Conservation (phyloP, 75 land plant genomes). For the Pseudotsuga menziesii region DNA sequence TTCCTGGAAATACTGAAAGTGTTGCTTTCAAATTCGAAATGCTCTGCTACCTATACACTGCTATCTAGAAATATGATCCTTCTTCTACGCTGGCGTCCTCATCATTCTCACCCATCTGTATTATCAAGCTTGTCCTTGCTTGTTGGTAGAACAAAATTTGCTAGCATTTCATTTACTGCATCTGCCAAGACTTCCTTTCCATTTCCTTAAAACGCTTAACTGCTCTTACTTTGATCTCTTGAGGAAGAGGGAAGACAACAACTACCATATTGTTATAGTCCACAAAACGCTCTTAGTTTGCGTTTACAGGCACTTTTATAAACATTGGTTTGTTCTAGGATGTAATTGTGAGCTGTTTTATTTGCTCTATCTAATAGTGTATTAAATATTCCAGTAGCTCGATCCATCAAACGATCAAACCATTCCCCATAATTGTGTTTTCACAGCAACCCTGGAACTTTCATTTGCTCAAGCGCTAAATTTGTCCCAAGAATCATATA, state of each 20-base stretch:
- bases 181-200: conserved; percentile 46
- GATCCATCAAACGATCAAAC: conserved; percentile 56
- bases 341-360: conserved; percentile 33
- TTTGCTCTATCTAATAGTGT: conserved; percentile 37
- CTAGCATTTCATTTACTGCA: conserved; percentile 29
- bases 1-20: too few relatives aligned
- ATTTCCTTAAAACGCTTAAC: conserved; percentile 36
- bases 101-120: too few relatives aligned
- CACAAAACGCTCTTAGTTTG: conserved; percentile 34
- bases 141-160: too few relatives aligned
- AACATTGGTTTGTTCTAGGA: conserved; percentile 60
- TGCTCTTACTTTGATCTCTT: conserved; percentile 31
- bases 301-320: conserved; percentile 44
- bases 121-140: too few relatives aligned
- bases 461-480: too few relatives aligned
- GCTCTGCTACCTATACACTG: too few relatives aligned
- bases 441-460: conserved; percentile 42
- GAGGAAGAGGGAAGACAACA: conserved; percentile 38
- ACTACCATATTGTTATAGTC: conserved; percentile 46
- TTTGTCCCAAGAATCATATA: too few relatives aligned
- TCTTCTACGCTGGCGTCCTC: too few relatives aligned
- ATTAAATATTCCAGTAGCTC: conserved; percentile 49
- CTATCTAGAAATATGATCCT: too few relatives aligned
- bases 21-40: too few relatives aligned
- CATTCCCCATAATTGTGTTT: conserved; percentile 52